phyloP scores from a whole-genome alignment of 2,329 filamentous ascomycete species.

The Hypoxylon sp. region DNA sequence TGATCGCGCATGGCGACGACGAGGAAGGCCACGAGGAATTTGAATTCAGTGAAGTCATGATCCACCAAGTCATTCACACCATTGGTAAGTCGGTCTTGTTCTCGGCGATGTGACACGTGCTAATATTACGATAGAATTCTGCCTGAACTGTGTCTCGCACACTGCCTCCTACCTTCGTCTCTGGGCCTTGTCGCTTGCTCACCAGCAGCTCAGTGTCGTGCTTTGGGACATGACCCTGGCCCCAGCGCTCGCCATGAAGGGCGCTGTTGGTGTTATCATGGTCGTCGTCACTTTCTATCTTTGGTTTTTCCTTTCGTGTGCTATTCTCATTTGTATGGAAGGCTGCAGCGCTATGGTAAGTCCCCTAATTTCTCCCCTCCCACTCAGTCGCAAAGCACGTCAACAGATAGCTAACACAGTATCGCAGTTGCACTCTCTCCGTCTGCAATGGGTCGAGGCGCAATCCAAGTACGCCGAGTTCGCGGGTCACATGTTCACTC shows the following conservation, averaged over 20 bases:
- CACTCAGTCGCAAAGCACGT: neutral
- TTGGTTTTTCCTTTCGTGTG: slow-evolving; percentile 89
- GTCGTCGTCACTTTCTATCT: slow-evolving; percentile 86
- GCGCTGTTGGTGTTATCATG: slow-evolving; percentile 80
- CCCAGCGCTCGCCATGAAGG: slow-evolving; percentile 77
- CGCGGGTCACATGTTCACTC: slow-evolving; percentile 81
- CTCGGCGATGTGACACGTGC: slow-evolving; percentile 3
- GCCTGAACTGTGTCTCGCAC: slow-evolving; percentile 98
- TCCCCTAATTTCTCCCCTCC: neutral
- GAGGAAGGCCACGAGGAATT: slow-evolving; percentile 94
- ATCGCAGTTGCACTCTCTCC: slow-evolving; percentile 75
- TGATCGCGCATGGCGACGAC: slow-evolving; percentile 68
- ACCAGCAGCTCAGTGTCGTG: slow-evolving; percentile 97
- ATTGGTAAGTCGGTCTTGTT: slow-evolving; percentile 77
- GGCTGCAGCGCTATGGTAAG: slow-evolving; percentile 81
- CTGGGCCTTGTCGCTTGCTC: slow-evolving; percentile 96
- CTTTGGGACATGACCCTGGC: slow-evolving; percentile 97
- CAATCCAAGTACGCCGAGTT: slow-evolving; percentile 90
- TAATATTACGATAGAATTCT: slow-evolving; percentile 81
- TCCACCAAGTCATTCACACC: slow-evolving; percentile 98
- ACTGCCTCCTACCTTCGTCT: slow-evolving; percentile 98
- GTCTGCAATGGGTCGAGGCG: slow-evolving; percentile 87
- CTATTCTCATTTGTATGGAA: slow-evolving; percentile 85
- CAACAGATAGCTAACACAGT: slow-evolving; percentile 34
- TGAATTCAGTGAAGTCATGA: slow-evolving; percentile 97